Conservation (phyloP, 2,329 filamentous ascomycete genomes). For the Chaetoscypha palmicola region DNA sequence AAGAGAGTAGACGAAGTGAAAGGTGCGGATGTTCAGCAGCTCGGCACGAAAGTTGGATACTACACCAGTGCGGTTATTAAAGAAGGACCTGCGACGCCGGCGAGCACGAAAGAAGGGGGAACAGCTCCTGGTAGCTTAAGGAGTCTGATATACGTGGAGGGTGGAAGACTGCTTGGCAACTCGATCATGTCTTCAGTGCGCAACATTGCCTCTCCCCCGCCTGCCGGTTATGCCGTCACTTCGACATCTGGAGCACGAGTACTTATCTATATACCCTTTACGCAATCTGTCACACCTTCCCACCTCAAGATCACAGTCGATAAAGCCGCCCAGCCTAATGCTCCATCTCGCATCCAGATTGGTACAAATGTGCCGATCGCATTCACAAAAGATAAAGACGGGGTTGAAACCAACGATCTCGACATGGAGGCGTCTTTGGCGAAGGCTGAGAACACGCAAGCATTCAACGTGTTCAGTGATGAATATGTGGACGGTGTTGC, state of each 20-base stretch:
- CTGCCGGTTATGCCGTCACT: slow-evolving; percentile 24
- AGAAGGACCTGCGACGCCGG: slow-evolving; percentile 5
- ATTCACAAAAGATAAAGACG: slow-evolving; percentile 16
- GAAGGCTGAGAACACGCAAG: slow-evolving; percentile 26
- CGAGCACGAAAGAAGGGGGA: slow-evolving; percentile 3
- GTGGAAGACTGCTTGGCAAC: slow-evolving; percentile 17
- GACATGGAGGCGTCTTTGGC: slow-evolving; percentile 21
- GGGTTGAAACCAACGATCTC: slow-evolving; percentile 22
- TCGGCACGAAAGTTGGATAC: slow-evolving; percentile 42
- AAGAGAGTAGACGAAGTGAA: slow-evolving; percentile 65
- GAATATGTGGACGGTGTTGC: slow-evolving; percentile 25
- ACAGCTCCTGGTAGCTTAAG: slow-evolving; percentile 18
- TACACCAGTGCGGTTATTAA: slow-evolving; percentile 21
- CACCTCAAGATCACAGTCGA: slow-evolving; percentile 19
- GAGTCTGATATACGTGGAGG: slow-evolving; percentile 21
- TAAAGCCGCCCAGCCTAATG: slow-evolving; percentile 19
- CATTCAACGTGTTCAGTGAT: slow-evolving; percentile 26
- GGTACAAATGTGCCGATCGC: slow-evolving; percentile 24
- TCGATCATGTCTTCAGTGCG: slow-evolving; percentile 23
- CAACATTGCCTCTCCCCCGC: slow-evolving; percentile 25
- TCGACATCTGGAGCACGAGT: slow-evolving; percentile 17
- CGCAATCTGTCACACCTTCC: slow-evolving; percentile 18
- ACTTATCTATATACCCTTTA: slow-evolving; percentile 25
- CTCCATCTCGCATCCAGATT: slow-evolving; percentile 23
- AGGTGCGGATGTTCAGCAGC: slow-evolving; percentile 71